These are phyloP conservation scores for Sclerotinia sclerotiorum DNA, from an alignment of 2,329 filamentous ascomycete species.

Conservation along the genomic window DNA sequence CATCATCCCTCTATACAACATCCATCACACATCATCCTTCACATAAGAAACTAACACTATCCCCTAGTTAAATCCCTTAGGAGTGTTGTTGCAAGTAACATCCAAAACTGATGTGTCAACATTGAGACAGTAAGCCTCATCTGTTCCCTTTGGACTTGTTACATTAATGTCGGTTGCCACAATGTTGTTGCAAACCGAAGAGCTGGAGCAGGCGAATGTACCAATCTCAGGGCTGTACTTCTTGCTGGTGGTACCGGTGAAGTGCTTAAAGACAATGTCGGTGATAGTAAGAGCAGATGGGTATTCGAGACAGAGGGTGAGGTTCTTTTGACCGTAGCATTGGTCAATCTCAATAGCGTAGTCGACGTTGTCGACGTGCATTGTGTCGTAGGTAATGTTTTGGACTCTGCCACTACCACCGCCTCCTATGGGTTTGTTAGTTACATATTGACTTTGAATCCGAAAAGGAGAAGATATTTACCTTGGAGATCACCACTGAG, in stretches of 20 bases:
- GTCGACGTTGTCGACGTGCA: constrained; percentile 61
- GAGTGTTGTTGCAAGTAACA: constrained; percentile 41
- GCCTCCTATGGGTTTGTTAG: constrained; percentile 48
- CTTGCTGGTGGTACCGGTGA: constrained; percentile 53
- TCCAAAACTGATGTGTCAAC: constrained; percentile 43
- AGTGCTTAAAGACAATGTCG: constrained; percentile 56
- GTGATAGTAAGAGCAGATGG: constrained; percentile 57
- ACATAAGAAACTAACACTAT: neutral
- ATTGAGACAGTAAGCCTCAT: constrained; percentile 48
- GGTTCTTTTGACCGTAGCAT: constrained; percentile 63
- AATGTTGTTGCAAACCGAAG: constrained; percentile 52
- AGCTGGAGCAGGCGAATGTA: constrained; percentile 50
- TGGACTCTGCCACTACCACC: constrained; percentile 60
- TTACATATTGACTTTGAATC: neutral
- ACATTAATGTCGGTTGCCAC: constrained; percentile 48
- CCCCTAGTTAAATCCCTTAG: constrained; percentile 36
- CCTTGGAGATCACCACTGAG: constrained; percentile 58
- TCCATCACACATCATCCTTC: neutral
- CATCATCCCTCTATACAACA: neutral
- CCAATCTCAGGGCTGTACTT: constrained; percentile 48
- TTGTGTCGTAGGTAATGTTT: constrained; percentile 66
- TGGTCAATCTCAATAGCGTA: constrained; percentile 65
- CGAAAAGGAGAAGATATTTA: neutral
- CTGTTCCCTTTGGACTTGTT: constrained; percentile 48
- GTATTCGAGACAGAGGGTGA: constrained; percentile 59